phyloP scores from a whole-genome alignment of 306 rosid genomes.

The Rosa persica region DNA sequence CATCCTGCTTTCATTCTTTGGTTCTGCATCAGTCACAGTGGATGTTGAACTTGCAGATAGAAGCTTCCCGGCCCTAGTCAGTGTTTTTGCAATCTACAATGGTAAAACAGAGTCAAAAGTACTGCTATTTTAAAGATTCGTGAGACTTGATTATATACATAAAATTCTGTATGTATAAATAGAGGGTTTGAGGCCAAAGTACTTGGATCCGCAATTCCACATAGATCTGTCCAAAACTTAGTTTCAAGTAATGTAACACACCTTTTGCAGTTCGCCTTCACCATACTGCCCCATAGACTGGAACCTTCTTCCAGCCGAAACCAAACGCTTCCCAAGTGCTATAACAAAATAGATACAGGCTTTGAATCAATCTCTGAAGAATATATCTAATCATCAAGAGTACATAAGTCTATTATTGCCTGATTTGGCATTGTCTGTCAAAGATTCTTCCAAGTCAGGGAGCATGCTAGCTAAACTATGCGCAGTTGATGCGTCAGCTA shows the following conservation, averaged over 20 bases:
- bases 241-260: slow-evolving; percentile 25
- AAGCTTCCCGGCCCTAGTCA: slow-evolving; percentile 69
- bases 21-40: slow-evolving; percentile 40
- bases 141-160: neutral
- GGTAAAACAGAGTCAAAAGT: slow-evolving; percentile 28
- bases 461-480: slow-evolving; percentile 58
- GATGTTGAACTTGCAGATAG: slow-evolving; percentile 58
- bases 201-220: neutral
- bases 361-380: slow-evolving; percentile 26
- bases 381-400: slow-evolving; percentile 20
- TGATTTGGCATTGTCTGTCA: slow-evolving; percentile 63
- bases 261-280: slow-evolving; percentile 88
- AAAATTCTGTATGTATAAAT: neutral
- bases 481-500: slow-evolving; percentile 76
- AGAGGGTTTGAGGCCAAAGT: neutral
- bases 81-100: slow-evolving; percentile 68
- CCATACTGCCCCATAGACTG: slow-evolving; percentile 97
- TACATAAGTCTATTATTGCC: slow-evolving; percentile 47
- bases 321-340: slow-evolving; percentile 88
- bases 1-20: slow-evolving; percentile 57
- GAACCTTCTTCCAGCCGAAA: slow-evolving; percentile 81
- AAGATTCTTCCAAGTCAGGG: slow-evolving; percentile 55
- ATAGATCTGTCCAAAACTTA: neutral
- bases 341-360: slow-evolving; percentile 25
- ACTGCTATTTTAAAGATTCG: slow-evolving; percentile 25